Evolutionary conservation across 1,139 yeast genomes (phyloP).

Genomic region (Pichiaceae sp.): DNA sequence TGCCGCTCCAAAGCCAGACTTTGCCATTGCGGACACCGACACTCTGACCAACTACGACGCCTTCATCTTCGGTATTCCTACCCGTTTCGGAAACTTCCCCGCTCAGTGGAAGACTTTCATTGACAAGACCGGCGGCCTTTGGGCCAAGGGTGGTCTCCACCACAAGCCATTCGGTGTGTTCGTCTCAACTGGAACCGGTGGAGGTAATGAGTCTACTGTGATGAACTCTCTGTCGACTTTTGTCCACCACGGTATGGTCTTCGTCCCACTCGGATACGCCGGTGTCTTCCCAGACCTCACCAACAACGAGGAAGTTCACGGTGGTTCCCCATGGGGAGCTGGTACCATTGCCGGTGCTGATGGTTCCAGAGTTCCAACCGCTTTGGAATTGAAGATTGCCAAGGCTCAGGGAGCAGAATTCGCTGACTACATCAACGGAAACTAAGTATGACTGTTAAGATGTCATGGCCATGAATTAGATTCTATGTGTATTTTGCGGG

Average conservation of each 20-base stretch:
- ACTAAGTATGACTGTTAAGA: background rate
- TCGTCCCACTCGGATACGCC: constrained; percentile 72
- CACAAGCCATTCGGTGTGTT: constrained; percentile 73
- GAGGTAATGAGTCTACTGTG: constrained; percentile 71
- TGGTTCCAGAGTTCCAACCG: constrained; percentile 65
- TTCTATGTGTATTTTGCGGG: background rate
- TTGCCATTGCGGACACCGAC: constrained; percentile 55
- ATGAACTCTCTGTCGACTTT: constrained; percentile 57
- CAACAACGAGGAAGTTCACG: constrained; percentile 61
- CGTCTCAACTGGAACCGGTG: constrained; percentile 75
- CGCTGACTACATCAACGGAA: constrained; percentile 24
- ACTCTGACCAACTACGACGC: constrained; percentile 60
- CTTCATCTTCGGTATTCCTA: constrained; percentile 72
- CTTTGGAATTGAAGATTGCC: constrained; percentile 56
- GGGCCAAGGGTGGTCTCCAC: constrained; percentile 65
- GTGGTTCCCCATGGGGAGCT: constrained; percentile 85
- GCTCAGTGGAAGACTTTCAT: constrained; percentile 75
- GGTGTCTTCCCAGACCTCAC: constrained; percentile 47
- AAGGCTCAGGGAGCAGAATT: constrained; percentile 54
- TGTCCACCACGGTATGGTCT: constrained; percentile 71
- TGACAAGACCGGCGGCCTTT: constrained; percentile 72
- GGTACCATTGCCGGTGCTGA: constrained; percentile 72
- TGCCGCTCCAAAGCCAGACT: constrained; percentile 59
- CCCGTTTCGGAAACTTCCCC: constrained; percentile 74
- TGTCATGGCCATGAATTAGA: background rate